Evolutionary conservation across 805 yeast genomes (phyloP), one percentile per base, ranked within the genome.

Genomic region (Sungouiozyma intestinalis): DNA sequence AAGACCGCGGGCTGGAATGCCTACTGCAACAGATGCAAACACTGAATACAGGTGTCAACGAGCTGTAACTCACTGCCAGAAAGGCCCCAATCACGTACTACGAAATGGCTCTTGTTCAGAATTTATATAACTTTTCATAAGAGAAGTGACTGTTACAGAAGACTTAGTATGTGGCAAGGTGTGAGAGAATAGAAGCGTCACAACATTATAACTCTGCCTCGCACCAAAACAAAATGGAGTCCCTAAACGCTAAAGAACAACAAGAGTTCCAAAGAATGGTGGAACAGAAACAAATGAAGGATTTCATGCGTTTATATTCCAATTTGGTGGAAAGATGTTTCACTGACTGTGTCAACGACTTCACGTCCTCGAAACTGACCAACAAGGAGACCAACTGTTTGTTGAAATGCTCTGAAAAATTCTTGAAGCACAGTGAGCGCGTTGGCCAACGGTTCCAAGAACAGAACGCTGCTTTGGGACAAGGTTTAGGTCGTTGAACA

Each of bases 371-470:
- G 62, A 77, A 79, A 60, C 75, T 92, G 62, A 80, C 95, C 48
- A 65, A 78, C 57, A 85, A 83, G 71, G 99, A 92, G 67, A 79
- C 78, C 51, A 58, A 78, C 19, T 92, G 99, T 69, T 76, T 92
- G 48, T 71, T 77, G 72, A 84, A 83, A 66, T 92, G 99, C 66
- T 82, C 96, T 39, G 97, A 90, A 67, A 92, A 92, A 73, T 92
- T 92, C 77, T 76, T 92, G 71, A 92, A 92, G 65, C 97, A 90
- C 73, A 79, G 90, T 66, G 98, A 92, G 71, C 81, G 99, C 65
- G 95, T 92, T 44, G 99, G 98, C 36, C 90, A 84, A 68, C 81
- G 97, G 69, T 92, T 92, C 90, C 97, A 90, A 69, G 98, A 90
- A 63, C 97, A 90, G 68, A 92, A 92, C 45, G 84, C 83, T 45